Base-by-base conservation (phyloP, 805 yeast species). In the Lachancea cidri region DNA sequence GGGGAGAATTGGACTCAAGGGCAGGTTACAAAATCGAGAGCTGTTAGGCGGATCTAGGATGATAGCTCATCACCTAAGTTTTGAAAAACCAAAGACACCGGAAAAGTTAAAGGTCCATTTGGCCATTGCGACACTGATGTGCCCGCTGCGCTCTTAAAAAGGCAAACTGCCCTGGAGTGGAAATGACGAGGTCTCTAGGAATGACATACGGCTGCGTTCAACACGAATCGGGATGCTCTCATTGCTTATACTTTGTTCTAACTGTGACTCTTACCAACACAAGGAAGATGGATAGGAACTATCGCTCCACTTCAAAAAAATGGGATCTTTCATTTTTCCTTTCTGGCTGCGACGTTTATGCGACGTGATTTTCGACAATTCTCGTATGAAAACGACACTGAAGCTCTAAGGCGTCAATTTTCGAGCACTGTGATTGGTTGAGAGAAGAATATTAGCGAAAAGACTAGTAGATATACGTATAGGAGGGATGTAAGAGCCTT, bases 221-320 rank as follows among this genome's bases (percentile, higher is more conserved):
- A 64, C 47, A 68, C 56, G 44, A 66, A 58, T 61, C 64, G 68
- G 47, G 77, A 60, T 39, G 77, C 66, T 73, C 79, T 74, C 77
- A 74, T 73, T 49, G 29, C 51, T 17, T 17, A 20, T 22, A 11
- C 11, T 7, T 22, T 22, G 27, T 22, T 22, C 11, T 22, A 11
- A 11, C 27, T 22, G 11, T 7, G 7, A 7, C 27, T 22, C 7
- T 22, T 22, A 7, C 27, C 27, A 7, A 11, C 27, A 22, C 27
- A 22, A 22, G 27, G 27, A 22, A 7, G 27, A 7, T 7, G 27
- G 7, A 22, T 7, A 11, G 11, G 7, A 22, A 7, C 11, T 22
- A 22, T 22, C 27, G 27, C 27, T 22, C 27, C 27, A 22, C 11
- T 22, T 22, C 27, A 22, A 7, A 11, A 22, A 22, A 22, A 22